Percentiles rank a stretch among this genome's conserved stretches.
Evolutionary conservation across 768 basidiomycete species (phyloP).

Genomic region (Butyriboletus loyo): DNA sequence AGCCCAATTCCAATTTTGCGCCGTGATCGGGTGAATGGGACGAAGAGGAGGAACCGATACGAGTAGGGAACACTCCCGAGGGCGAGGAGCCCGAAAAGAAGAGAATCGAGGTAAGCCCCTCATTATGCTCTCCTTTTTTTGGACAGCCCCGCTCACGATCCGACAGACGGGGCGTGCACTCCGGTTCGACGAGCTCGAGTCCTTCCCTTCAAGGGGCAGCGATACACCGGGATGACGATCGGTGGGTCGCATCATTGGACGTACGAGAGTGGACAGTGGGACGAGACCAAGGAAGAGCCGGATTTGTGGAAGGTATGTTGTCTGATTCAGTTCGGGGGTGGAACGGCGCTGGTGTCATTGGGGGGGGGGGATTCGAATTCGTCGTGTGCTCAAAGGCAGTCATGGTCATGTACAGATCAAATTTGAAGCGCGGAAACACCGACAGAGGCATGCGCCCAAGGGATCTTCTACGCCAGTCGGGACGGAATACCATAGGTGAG

Average conservation of each 20-base stretch:
- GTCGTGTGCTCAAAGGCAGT: neutral
- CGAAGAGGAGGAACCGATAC: neutral
- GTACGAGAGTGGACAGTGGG: slow-evolving; percentile 5
- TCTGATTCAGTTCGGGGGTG: too few relatives aligned
- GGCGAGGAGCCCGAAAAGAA: neutral
- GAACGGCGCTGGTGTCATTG: too few relatives aligned
- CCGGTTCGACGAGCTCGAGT: neutral
- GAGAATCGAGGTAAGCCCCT: neutral
- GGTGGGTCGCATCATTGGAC: slow-evolving; percentile 3
- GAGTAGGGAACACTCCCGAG: neutral
- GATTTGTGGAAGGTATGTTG: too few relatives aligned
- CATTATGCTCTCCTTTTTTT: neutral
- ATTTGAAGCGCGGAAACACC: slow-evolving; percentile 1
- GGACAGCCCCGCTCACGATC: neutral
- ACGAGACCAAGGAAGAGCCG: too few relatives aligned
- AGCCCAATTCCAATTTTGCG: neutral
- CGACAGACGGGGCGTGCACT: neutral
- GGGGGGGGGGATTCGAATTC: too few relatives aligned
- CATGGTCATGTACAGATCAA: neutral
- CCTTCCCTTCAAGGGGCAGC: neutral
- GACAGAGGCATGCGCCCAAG: neutral
- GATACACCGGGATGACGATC: slow-evolving; percentile 1
- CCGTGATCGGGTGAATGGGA: neutral
- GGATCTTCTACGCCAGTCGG: neutral
- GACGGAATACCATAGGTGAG: slow-evolving; percentile 3